Base-by-base conservation (phyloP, 225 moss, liverwort and hornwort species). In the Polytrichum formosum region DNA sequence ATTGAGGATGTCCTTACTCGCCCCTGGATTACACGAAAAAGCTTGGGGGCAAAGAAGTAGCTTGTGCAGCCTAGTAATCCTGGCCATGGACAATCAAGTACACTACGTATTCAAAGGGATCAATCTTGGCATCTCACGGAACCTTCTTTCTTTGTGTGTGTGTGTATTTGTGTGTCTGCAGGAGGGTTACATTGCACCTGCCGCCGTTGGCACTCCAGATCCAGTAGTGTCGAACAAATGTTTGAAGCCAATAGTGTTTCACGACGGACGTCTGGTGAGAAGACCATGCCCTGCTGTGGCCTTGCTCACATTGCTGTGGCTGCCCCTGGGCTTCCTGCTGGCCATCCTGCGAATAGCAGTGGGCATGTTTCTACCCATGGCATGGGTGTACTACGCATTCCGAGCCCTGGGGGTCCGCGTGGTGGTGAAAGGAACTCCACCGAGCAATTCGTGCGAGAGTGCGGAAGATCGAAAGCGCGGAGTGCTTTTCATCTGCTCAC, bases 261-360 rank as follows among this genome's bases (percentile, higher is more conserved):
- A 92, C 73, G 91, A 92, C 63, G 91, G 91, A 17, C 85, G 91
- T 8, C 76, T 92, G 25, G 91, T 90, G 2, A 72, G 67, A 10
- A 75, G 75, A 6, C 91, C 91, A 10, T 88, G 90, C 26, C 91
- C 85, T 0, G 16, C 74, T 6, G 76, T 78, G 1, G 78, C 90
- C 6, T 68, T 92, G 18, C 63, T 85, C 5, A 80, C 79, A 0
- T 61, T 92, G 5, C 55, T 87, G 7, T 92, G 90, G 90, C 64
- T 85, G 0, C 91, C 91, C 6, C 8, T 89, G 26, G 91, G 91
- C 0, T 87, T 92, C 26, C 4, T 80, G 1, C 25, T 78, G 31
- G 90, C 90, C 26, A 70, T 74, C 18, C 26, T 92, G 18, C 83
- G 91, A 10, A 76, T 90, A 0, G 73, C 66, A 0, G 68, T 74